A percentile compares a stretch with the other conserved stretches of the same genome.
Conservation (phyloP, 2,329 filamentous ascomycete genomes). For the Graphilbum sp. region DNA sequence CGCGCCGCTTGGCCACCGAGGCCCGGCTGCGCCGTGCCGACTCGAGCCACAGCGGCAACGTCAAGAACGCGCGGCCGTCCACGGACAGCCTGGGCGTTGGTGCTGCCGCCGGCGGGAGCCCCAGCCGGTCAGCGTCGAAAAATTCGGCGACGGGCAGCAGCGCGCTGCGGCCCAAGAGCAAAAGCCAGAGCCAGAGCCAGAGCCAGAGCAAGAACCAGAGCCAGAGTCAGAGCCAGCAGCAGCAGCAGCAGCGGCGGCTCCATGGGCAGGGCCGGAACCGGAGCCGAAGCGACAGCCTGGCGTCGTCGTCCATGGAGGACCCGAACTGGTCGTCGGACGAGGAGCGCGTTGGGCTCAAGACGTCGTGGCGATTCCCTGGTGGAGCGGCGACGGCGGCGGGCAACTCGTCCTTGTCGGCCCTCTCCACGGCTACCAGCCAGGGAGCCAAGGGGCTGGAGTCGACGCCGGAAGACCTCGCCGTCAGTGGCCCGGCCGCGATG, state of each 20-base stretch:
- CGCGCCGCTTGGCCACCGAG: constrained; percentile 6
- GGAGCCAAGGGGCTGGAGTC: too few species aligned
- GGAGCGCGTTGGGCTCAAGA: constrained; percentile 11
- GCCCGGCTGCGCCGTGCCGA: constrained; percentile 5
- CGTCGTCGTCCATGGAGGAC: constrained; percentile 7
- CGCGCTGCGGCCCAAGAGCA: constrained; percentile 1
- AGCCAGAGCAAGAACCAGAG: constrained; percentile 4
- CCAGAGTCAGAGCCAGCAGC: too few species aligned
- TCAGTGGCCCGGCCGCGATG: too few species aligned
- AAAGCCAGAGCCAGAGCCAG: not conserved
- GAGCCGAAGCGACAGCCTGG: constrained; percentile 8
- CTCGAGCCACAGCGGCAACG: constrained; percentile 4
- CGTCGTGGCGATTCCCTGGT: constrained; percentile 6
- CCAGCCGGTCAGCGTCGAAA: constrained; percentile 10
- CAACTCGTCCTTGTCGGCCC: not conserved
- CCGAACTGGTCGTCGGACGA: constrained; percentile 16
- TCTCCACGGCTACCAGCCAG: too few species aligned
- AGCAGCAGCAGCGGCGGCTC: constrained; percentile 1
- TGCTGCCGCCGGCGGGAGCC: constrained; percentile 9
- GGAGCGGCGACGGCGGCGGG: not conserved
- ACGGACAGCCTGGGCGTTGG: constrained; percentile 1
- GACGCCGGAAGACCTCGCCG: too few species aligned
- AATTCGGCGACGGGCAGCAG: constrained; percentile 5
- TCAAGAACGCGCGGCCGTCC: constrained; percentile 1
- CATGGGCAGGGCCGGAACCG: not conserved